These are phyloP conservation scores for Asclepias syriaca DNA, from an alignment of 257 asterid genomes.

Conservation along the genomic window DNA sequence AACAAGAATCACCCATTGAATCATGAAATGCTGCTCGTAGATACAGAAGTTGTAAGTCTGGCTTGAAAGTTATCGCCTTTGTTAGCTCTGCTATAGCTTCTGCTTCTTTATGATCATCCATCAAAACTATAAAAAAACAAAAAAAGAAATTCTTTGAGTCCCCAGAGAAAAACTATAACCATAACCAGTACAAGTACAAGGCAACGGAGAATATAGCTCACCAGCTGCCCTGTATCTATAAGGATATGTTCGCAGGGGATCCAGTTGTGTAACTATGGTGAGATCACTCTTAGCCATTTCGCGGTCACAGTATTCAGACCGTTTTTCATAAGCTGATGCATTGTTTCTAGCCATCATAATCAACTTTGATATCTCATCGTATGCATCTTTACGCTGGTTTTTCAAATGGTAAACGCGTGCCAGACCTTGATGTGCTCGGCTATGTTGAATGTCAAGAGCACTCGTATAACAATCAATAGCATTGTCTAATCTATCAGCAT, in stretches of 20 bases:
- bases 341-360: slow-evolving; percentile 74
- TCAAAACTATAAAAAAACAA: slow-evolving; percentile 47
- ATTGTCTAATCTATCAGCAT: slow-evolving; percentile 70
- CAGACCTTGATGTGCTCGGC: slow-evolving; percentile 92
- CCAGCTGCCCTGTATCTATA: slow-evolving; percentile 93
- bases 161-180: too few species aligned
- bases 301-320: slow-evolving; percentile 85
- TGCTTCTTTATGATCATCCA: slow-evolving; percentile 89
- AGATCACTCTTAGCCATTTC: slow-evolving; percentile 92
- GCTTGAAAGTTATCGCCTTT: slow-evolving; percentile 75
- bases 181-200: not conserved
- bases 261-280: slow-evolving; percentile 69
- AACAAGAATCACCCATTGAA: slow-evolving; percentile 53
- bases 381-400: slow-evolving; percentile 75
- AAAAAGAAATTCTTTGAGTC: slow-evolving; percentile 6
- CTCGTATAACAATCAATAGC: slow-evolving; percentile 84
- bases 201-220: slow-evolving; percentile 23
- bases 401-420: slow-evolving; percentile 94
- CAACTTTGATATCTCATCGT: slow-evolving; percentile 95
- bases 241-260: slow-evolving; percentile 90
- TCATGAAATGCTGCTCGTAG: slow-evolving; percentile 94
- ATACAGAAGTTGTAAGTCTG: slow-evolving; percentile 78
- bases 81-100: slow-evolving; percentile 83
- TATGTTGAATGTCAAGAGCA: slow-evolving; percentile 86
- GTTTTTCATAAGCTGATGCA: slow-evolving; percentile 97